These are phyloP conservation scores for Tetracladium maxilliforme DNA, from an alignment of 2,329 filamentous ascomycete species.

Conservation along the genomic window DNA sequence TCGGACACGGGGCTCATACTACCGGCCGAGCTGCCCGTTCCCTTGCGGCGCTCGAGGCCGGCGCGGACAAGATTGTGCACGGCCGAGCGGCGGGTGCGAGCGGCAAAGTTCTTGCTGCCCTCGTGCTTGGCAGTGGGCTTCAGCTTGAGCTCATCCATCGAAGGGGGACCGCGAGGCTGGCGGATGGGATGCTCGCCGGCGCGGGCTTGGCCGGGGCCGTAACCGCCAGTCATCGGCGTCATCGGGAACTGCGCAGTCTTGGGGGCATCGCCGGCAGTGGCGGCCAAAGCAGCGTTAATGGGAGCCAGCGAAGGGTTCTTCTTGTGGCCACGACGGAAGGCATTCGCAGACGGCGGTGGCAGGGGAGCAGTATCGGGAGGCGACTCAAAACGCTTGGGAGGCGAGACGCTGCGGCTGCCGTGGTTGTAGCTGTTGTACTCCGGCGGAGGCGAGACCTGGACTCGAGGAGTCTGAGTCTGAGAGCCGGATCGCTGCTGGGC, in stretches of 20 bases:
- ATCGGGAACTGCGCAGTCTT: slow-evolving; percentile 70
- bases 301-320: slow-evolving; percentile 66
- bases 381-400: slow-evolving; percentile 52
- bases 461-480: slow-evolving; percentile 50
- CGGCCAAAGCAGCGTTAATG: slow-evolving; percentile 25
- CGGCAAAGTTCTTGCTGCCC: slow-evolving; percentile 94
- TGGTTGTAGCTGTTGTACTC: slow-evolving; percentile 35
- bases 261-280: slow-evolving; percentile 45
- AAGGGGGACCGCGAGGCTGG: slow-evolving; percentile 83
- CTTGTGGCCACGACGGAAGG: slow-evolving; percentile 88
- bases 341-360: slow-evolving; percentile 77
- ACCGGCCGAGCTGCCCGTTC: slow-evolving; percentile 55
- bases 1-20: slow-evolving; percentile 88
- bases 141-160: slow-evolving; percentile 76
- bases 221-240: slow-evolving; percentile 70
- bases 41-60: slow-evolving; percentile 66
- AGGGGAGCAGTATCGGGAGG: slow-evolving; percentile 57
- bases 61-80: slow-evolving; percentile 85
- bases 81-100: slow-evolving; percentile 81
- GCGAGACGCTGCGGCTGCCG: slow-evolving; percentile 45
- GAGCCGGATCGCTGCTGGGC: no score
- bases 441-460: slow-evolving; percentile 71
- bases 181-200: slow-evolving; percentile 89
- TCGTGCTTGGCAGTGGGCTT: slow-evolving; percentile 89
- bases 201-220: slow-evolving; percentile 83